Evolutionary conservation across 2,329 filamentous ascomycete species (phyloP).

Genomic region (Lomentospora prolificans): DNA sequence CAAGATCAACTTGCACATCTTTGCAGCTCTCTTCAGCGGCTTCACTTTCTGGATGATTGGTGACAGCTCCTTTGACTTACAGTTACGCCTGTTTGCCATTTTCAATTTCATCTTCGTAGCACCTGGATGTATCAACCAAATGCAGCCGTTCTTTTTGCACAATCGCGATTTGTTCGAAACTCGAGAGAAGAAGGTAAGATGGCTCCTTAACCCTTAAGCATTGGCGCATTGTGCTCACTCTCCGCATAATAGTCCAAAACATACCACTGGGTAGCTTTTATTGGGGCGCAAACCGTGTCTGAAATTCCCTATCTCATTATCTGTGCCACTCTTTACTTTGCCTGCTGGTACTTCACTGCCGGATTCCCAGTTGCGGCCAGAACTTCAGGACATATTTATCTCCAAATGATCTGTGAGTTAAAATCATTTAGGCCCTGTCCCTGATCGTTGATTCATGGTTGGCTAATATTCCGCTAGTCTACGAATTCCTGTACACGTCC

Average conservation of each 20-base stretch:
- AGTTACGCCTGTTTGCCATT: constrained; percentile 32
- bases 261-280: constrained; percentile 43
- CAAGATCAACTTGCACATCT: constrained; percentile 28
- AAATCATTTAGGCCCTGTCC: too few species aligned
- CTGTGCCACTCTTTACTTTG: constrained; percentile 36
- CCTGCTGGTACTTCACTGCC: constrained; percentile 45
- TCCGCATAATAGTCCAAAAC: constrained; percentile 30
- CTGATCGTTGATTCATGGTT: too few species aligned
- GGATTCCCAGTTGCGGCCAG: constrained; percentile 22
- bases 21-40: constrained; percentile 34
- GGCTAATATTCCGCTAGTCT: constrained; percentile 20
- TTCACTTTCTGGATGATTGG: constrained; percentile 41
- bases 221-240: not conserved
- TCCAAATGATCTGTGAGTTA: constrained; percentile 36
- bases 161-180: constrained; percentile 38
- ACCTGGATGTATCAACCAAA: constrained; percentile 22
- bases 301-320: constrained; percentile 36
- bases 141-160: constrained; percentile 39
- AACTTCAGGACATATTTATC: constrained; percentile 32
- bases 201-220: not conserved
- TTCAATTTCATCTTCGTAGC: constrained; percentile 45
- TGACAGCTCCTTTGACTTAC: constrained; percentile 28
- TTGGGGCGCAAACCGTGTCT: constrained; percentile 39
- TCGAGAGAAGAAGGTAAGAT: constrained; percentile 31
- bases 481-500: constrained; percentile 29